Conservation (phyloP, 2,329 filamentous ascomycete genomes). For the Hymenoscyphus fraxineus region DNA sequence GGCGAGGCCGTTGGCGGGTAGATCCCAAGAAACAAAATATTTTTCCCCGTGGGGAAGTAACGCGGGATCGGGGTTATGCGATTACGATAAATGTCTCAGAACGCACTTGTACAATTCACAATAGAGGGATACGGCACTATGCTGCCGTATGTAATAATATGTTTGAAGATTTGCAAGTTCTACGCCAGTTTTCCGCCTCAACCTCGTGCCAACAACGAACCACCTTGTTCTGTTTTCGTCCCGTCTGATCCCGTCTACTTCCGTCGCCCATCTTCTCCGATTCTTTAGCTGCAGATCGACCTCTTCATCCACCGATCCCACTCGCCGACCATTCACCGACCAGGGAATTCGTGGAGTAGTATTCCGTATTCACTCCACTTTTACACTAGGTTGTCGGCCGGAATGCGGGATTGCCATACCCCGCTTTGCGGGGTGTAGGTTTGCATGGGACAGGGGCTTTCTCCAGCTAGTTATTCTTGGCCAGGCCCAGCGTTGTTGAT, state of each 20-base stretch:
- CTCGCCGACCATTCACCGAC: not conserved
- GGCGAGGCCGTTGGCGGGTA: slow-evolving; percentile 26
- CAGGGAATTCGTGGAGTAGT: not conserved
- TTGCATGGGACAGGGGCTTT: not conserved
- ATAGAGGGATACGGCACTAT: not conserved
- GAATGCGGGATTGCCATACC: not conserved
- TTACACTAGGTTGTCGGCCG: not conserved
- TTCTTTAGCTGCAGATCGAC: not conserved
- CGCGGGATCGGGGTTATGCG: not conserved
- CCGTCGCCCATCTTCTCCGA: not conserved
- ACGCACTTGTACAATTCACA: not conserved
- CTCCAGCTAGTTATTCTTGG: not conserved
- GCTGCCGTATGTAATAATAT: not conserved
- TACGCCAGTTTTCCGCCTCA: not conserved
- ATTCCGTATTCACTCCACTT: not conserved
- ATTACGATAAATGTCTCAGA: not conserved
- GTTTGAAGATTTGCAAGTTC: not conserved
- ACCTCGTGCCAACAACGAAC: not conserved
- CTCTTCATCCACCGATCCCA: not conserved
- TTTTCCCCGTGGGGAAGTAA: not conserved
- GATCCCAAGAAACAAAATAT: not conserved
- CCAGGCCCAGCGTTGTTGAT: not conserved
- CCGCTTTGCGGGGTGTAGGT: not conserved
- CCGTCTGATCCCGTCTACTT: not conserved
- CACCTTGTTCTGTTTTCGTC: not conserved